These are phyloP conservation scores for Dactylellina drechsleri DNA, from an alignment of 2,329 filamentous ascomycete species.

Conservation along the genomic window DNA sequence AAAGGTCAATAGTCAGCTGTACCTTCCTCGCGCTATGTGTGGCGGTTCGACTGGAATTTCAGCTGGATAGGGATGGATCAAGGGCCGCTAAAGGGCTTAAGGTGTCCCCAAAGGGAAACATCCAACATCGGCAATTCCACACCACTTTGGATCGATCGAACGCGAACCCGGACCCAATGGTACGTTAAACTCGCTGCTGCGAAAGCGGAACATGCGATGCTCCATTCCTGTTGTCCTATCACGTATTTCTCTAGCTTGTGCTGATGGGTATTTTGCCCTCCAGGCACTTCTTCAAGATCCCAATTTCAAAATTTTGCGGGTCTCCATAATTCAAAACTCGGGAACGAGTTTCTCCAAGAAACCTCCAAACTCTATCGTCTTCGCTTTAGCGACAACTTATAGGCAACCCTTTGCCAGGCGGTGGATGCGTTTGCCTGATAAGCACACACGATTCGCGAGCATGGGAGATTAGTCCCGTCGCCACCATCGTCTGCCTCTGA, in stretches of 20 bases:
- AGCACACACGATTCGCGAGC: constrained; percentile 3
- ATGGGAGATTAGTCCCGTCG: constrained; percentile 22
- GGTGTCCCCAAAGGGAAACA: background rate
- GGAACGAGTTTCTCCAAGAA: background rate
- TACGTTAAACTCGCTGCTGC: constrained; percentile 3
- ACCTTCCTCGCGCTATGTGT: constrained; percentile 12
- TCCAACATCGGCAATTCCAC: constrained; percentile 51
- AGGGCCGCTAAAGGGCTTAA: constrained; percentile 13
- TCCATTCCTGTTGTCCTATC: background rate
- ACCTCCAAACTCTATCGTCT: constrained; percentile 9
- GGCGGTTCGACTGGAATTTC: constrained; percentile 45
- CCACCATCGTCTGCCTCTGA: constrained; percentile 26
- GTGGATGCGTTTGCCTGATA: constrained; percentile 50
- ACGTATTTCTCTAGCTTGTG: too few species aligned
- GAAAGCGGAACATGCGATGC: constrained; percentile 39
- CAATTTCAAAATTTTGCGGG: too few species aligned
- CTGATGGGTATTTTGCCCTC: too few species aligned
- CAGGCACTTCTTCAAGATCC: too few species aligned
- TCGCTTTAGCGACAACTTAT: constrained; percentile 9
- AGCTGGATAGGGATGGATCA: constrained; percentile 49
- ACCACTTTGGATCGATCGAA: constrained; percentile 10
- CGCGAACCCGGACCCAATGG: background rate
- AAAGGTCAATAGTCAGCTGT: constrained; percentile 27
- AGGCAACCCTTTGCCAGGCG: constrained; percentile 42
- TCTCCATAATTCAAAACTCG: background rate